Conservation (phyloP, 2,329 filamentous ascomycete genomes). For the Teratosphaeria zuluensis region DNA sequence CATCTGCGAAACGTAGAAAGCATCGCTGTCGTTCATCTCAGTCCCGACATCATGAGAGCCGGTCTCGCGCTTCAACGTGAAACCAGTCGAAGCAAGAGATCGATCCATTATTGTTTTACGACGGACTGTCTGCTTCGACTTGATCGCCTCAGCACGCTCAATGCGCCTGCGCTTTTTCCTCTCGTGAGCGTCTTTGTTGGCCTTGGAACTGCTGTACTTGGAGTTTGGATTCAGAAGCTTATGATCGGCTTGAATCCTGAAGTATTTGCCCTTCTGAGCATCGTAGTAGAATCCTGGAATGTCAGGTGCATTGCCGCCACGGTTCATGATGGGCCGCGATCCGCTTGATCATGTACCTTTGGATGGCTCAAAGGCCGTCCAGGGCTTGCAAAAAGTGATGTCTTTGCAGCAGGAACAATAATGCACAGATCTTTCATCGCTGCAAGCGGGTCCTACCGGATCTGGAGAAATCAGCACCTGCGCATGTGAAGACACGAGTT, state of each 20-base stretch:
- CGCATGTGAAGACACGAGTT: neutral
- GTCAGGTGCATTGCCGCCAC: neutral
- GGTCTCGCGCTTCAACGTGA: slow-evolving; percentile 7
- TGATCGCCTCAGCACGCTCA: slow-evolving; percentile 9
- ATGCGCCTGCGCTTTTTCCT: slow-evolving; percentile 21
- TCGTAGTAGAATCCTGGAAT: slow-evolving; percentile 14
- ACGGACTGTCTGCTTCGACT: slow-evolving; percentile 15
- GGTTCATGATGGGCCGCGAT: neutral
- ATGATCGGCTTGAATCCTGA: slow-evolving; percentile 35
- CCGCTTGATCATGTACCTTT: neutral
- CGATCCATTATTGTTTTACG: neutral
- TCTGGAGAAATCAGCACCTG: neutral
- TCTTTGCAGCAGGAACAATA: neutral
- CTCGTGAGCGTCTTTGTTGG: slow-evolving; percentile 26
- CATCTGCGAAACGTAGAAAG: slow-evolving; percentile 16
- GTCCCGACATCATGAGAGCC: neutral
- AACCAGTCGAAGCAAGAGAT: slow-evolving; percentile 3
- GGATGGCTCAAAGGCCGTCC: neutral
- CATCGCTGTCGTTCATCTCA: slow-evolving; percentile 8
- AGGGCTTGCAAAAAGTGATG: too few species aligned
- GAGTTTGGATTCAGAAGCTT: slow-evolving; percentile 20
- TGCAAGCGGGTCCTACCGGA: neutral
- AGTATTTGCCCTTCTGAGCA: slow-evolving; percentile 40
- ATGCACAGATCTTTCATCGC: neutral
- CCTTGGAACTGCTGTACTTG: slow-evolving; percentile 34